Evolutionary conservation across 2,329 filamentous ascomycete genomes (phyloP).

Genomic region (Periconia digitata): DNA sequence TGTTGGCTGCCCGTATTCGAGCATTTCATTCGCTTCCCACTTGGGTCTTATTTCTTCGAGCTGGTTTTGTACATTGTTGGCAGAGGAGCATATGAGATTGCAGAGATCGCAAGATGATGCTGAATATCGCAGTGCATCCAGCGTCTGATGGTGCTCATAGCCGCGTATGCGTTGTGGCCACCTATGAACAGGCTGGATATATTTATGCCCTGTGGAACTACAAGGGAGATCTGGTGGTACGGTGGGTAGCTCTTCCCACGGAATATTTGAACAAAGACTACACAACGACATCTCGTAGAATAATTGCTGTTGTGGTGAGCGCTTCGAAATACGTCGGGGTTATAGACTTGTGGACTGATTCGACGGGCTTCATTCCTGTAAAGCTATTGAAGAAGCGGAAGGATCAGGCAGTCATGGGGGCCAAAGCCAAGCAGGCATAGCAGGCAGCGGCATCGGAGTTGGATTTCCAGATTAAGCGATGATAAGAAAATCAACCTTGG

Average conservation of each 20-base stretch:
- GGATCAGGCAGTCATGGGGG: too few species aligned
- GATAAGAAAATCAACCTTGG: too few species aligned
- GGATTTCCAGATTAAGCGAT: too few species aligned
- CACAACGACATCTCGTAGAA: constrained; percentile 5
- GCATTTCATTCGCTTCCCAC: constrained; percentile 4
- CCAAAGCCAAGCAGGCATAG: too few species aligned
- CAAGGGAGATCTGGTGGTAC: constrained; percentile 1
- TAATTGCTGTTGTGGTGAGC: too few species aligned
- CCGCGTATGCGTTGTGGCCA: constrained; percentile 5
- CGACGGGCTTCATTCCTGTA: too few species aligned
- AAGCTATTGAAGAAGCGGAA: too few species aligned
- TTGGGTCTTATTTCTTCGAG: constrained; percentile 4
- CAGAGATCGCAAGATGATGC: constrained; percentile 5
- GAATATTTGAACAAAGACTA: constrained; percentile 8
- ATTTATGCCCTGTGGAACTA: constrained; percentile 1
- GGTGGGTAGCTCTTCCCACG: constrained; percentile 4
- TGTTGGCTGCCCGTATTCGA: constrained; percentile 6
- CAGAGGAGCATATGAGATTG: constrained; percentile 4
- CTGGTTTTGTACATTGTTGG: constrained; percentile 8
- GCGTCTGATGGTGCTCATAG: constrained; percentile 3
- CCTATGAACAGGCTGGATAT: constrained; percentile 3
- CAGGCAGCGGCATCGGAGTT: too few species aligned
- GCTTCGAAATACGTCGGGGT: too few species aligned
- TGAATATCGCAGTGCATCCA: constrained; percentile 4
- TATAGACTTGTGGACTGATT: too few species aligned